Percentiles rank a stretch among this genome's conserved stretches.
Conservation (phyloP, 805 yeast species). For the Wickerhamiella siamensis region DNA sequence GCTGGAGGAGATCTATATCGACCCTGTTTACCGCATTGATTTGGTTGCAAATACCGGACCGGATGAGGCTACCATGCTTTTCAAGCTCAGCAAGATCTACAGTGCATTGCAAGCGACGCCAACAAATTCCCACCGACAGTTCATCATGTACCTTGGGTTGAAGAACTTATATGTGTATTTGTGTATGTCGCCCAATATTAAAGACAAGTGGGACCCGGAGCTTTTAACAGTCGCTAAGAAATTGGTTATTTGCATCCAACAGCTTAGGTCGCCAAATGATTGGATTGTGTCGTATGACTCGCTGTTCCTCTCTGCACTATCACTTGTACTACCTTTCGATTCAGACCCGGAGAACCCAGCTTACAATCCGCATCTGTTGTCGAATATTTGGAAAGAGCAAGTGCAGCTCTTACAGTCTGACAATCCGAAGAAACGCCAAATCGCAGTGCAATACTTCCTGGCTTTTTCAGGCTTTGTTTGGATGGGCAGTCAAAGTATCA, state of each 20-base stretch:
- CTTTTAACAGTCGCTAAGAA: not conserved
- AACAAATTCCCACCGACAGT: not conserved
- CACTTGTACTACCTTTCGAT: not conserved
- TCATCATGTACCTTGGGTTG: not conserved
- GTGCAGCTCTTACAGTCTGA: not conserved
- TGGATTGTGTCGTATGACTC: not conserved
- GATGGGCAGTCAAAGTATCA: not conserved
- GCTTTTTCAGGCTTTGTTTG: not conserved
- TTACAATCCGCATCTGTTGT: not conserved
- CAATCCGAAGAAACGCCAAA: not conserved
- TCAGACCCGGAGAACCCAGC: not conserved
- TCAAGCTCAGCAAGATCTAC: not conserved
- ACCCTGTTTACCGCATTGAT: constrained; percentile 1
- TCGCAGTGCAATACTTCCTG: not conserved
- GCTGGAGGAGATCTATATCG: not conserved
- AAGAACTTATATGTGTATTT: not conserved
- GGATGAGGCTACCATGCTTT: not conserved
- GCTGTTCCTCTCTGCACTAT: not conserved
- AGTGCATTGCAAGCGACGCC: not conserved
- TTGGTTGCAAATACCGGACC: constrained; percentile 1
- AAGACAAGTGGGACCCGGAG: not conserved
- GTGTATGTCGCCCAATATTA: not conserved
- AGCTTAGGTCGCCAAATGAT: not conserved
- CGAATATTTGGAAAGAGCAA: not conserved
- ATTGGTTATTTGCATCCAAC: not conserved